Evolutionary conservation across 2,329 filamentous ascomycete species (phyloP).

Genomic region (Microsporum ferrugineum): DNA sequence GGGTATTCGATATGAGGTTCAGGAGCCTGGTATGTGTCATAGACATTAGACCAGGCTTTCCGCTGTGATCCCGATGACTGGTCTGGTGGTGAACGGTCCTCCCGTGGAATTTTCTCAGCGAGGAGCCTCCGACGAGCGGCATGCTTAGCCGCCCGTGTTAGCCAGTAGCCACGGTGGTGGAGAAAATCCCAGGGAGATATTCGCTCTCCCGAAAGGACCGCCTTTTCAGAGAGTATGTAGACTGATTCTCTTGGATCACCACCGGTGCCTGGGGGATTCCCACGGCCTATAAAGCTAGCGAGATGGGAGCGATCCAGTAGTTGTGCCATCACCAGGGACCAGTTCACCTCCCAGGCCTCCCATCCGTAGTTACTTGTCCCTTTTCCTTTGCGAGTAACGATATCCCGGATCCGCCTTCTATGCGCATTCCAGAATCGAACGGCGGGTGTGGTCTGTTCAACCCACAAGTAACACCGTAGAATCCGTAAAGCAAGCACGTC

Average conservation of each 20-base stretch:
- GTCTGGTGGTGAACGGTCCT: conserved; percentile 46
- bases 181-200: conserved; percentile 48
- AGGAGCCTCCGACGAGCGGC: conserved; percentile 40
- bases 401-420: conserved; percentile 58
- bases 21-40: conserved; percentile 51
- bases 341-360: conserved; percentile 82
- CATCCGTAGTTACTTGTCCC: conserved; percentile 85
- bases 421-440: conserved; percentile 72
- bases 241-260: conserved; percentile 19
- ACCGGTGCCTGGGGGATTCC: conserved; percentile 14
- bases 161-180: conserved; percentile 54
- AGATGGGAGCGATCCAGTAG: conserved; percentile 44
- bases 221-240: conserved; percentile 43
- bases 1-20: conserved; percentile 47
- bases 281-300: conserved; percentile 30
- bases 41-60: conserved; percentile 42
- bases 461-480: conserved; percentile 72
- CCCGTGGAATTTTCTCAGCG: conserved; percentile 46
- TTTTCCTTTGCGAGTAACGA: conserved; percentile 71
- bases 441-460: conserved; percentile 64
- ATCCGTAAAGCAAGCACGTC: conserved; percentile 72
- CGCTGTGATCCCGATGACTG: conserved; percentile 46
- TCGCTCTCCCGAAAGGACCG: conserved; percentile 37
- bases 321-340: conserved; percentile 52
- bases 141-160: conserved; percentile 43